Percentiles rank a stretch among this genome's conserved stretches.
phyloP scores from a whole-genome alignment of 139 green algal species.

The Ettlia oleoabundans region DNA sequence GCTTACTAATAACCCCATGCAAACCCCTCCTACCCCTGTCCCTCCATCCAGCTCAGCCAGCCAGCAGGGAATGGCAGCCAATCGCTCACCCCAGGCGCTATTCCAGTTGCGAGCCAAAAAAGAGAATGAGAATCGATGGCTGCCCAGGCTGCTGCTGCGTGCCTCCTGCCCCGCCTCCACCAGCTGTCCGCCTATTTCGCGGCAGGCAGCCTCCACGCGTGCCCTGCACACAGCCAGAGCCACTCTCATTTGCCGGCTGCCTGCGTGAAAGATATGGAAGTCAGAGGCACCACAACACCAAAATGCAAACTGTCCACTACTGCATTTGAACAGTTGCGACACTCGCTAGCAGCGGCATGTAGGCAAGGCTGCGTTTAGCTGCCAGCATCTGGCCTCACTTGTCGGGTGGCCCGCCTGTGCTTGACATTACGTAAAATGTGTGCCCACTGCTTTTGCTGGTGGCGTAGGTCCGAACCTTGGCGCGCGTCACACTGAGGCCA shows the following conservation, averaged over 20 bases:
- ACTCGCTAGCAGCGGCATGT: too few relatives aligned
- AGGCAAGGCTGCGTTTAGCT: too few relatives aligned
- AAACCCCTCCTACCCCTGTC: neutral
- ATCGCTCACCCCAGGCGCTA: slow-evolving; percentile 1
- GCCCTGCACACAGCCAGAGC: neutral
- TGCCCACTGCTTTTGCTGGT: slow-evolving; percentile 52
- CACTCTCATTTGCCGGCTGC: too few relatives aligned
- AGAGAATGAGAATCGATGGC: slow-evolving; percentile 55
- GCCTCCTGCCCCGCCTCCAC: slow-evolving; percentile 45
- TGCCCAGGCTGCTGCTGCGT: slow-evolving; percentile 1
- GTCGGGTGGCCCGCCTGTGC: slow-evolving; percentile 35
- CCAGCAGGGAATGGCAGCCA: neutral
- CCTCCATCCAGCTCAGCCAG: neutral
- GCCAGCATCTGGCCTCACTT: too few relatives aligned
- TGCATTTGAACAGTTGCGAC: too few relatives aligned
- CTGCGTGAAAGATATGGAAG: too few relatives aligned
- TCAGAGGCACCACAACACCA: too few relatives aligned
- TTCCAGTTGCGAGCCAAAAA: slow-evolving; percentile 44
- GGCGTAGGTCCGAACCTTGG: slow-evolving; percentile 65
- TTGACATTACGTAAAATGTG: slow-evolving; percentile 71
- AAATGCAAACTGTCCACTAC: too few relatives aligned
- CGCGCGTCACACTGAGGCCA: slow-evolving; percentile 58
- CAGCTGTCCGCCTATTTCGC: slow-evolving; percentile 54
- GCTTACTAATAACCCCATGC: too few relatives aligned
- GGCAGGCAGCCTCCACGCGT: slow-evolving; percentile 51